Percentiles rank a stretch among this genome's conserved stretches.
These are phyloP conservation scores for Nepenthes gracilis DNA, from an alignment of 148 eudicot genomes.

Conservation along the genomic window DNA sequence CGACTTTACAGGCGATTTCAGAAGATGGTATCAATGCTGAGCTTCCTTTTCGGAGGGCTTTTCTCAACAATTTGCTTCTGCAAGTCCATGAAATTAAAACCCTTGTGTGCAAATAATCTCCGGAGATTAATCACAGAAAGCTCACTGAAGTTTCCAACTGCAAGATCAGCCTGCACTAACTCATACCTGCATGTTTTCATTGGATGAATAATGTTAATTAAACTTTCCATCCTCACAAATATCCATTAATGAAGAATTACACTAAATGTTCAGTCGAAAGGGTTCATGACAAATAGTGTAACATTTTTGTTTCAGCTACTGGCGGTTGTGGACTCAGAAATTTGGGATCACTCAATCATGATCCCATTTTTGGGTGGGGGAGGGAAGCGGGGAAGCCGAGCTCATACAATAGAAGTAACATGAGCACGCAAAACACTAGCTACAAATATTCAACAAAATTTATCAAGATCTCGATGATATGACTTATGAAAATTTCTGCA, in stretches of 20 bases:
- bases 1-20: constrained; percentile 7
- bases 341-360: too few species aligned
- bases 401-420: background rate
- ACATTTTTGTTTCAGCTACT: too few species aligned
- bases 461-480: background rate
- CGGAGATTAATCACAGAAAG: constrained; percentile 87
- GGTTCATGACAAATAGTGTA: too few species aligned
- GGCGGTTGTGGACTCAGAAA: too few species aligned
- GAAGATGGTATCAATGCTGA: constrained; percentile 75
- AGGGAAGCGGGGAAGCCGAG: background rate
- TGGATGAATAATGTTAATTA: background rate
- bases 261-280: too few species aligned
- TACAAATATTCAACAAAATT: background rate
- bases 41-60: constrained; percentile 63
- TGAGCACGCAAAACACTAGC: too few species aligned
- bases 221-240: background rate
- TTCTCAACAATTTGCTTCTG: constrained; percentile 77
- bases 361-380: too few species aligned
- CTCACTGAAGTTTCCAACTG: constrained; percentile 72
- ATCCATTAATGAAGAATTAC: too few species aligned
- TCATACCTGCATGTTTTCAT: constrained; percentile 51
- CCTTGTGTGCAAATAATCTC: constrained; percentile 77
- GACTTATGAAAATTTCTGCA: background rate
- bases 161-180: constrained; percentile 88
- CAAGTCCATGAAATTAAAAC: constrained; percentile 80